Conservation (phyloP, 2,329 filamentous ascomycete genomes). For the Lizonia empirigonia region DNA sequence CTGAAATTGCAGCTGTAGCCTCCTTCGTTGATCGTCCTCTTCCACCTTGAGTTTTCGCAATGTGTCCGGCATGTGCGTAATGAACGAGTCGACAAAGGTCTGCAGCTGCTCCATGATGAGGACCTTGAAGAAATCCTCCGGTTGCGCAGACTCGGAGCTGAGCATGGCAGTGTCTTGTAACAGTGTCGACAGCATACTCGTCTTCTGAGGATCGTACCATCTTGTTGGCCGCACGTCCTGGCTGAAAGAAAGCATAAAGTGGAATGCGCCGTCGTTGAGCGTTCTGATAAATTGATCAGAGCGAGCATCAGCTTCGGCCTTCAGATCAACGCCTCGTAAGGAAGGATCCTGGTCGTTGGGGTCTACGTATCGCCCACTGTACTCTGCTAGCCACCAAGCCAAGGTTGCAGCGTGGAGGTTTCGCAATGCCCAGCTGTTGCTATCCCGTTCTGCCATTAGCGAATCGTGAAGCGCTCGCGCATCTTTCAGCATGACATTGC, state of each 20-base stretch:
- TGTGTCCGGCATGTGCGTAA: conserved; percentile 93
- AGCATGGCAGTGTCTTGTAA: conserved; percentile 78
- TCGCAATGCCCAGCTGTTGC: conserved; percentile 72
- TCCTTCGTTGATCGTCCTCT: conserved; percentile 80
- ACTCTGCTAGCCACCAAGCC: conserved; percentile 90
- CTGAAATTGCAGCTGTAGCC: conserved; percentile 52
- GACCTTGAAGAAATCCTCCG: conserved; percentile 73
- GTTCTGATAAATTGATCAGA: conserved; percentile 76
- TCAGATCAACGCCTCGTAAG: conserved; percentile 63
- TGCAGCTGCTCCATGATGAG: conserved; percentile 82
- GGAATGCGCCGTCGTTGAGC: conserved; percentile 86
- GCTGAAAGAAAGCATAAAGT: conserved; percentile 85
- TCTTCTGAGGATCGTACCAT: conserved; percentile 86
- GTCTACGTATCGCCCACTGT: conserved; percentile 87
- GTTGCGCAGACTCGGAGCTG: conserved; percentile 68
- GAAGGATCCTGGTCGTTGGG: conserved; percentile 62
- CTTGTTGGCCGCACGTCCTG: conserved; percentile 79
- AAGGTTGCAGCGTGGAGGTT: conserved; percentile 79
- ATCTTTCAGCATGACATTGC: conserved; percentile 67
- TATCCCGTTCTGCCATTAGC: conserved; percentile 70
- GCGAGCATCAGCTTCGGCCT: conserved; percentile 70
- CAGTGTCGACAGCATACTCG: conserved; percentile 79
- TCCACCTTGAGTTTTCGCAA: conserved; percentile 83
- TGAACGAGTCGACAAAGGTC: conserved; percentile 86
- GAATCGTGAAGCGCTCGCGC: conserved; percentile 72